Evolutionary conservation across 225 moss, liverwort and hornwort species (phyloP).

Genomic region (Bryum argenteum): DNA sequence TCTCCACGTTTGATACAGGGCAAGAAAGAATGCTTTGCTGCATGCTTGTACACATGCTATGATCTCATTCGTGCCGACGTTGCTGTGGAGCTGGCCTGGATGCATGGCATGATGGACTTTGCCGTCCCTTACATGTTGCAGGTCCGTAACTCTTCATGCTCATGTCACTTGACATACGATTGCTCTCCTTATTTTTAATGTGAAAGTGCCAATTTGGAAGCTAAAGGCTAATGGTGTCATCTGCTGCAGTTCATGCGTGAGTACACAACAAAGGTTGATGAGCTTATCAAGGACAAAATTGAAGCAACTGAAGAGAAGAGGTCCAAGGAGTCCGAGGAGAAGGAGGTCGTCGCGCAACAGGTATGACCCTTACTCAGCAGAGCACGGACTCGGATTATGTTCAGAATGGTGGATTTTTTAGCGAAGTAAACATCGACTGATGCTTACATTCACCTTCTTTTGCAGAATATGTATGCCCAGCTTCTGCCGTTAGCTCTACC

Average conservation of each 20-base stretch:
- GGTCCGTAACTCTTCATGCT: slow-evolving; percentile 43
- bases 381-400: not conserved
- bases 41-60: slow-evolving; percentile 97
- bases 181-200: slow-evolving; percentile 5
- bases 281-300: slow-evolving; percentile 82
- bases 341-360: slow-evolving; percentile 89
- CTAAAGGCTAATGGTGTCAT: slow-evolving; percentile 17
- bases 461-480: slow-evolving; percentile 99
- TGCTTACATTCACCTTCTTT: slow-evolving; percentile 1
- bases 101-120: slow-evolving; percentile 94
- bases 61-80: slow-evolving; percentile 98
- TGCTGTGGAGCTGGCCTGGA: slow-evolving; percentile 95
- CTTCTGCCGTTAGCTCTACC: slow-evolving; percentile 96
- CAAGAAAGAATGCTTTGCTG: slow-evolving; percentile 97
- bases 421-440: slow-evolving; percentile 15
- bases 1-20: slow-evolving; percentile 56
- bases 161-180: not conserved
- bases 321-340: slow-evolving; percentile 87
- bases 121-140: slow-evolving; percentile 85
- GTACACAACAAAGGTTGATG: slow-evolving; percentile 91
- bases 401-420: not conserved
- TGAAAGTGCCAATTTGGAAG: slow-evolving; percentile 12
- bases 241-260: slow-evolving; percentile 80
- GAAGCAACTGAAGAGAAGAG: slow-evolving; percentile 70
- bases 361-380: slow-evolving; percentile 35